These are phyloP conservation scores for Fusarium xylarioides DNA, from an alignment of 2,329 filamentous ascomycete species.

Conservation along the genomic window DNA sequence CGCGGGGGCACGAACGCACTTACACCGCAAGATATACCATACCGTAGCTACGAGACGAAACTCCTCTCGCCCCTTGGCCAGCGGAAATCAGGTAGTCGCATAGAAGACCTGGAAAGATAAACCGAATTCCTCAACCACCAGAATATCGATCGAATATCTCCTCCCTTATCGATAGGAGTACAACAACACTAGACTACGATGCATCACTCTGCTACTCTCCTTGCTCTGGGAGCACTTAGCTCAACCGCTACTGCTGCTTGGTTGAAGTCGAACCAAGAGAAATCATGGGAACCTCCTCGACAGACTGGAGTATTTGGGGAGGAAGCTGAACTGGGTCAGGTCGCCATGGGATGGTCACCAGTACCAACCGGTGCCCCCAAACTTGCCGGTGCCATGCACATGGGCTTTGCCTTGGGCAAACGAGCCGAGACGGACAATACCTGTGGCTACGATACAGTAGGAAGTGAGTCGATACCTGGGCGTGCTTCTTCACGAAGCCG, in stretches of 20 bases:
- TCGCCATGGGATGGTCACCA: slow-evolving; percentile 46
- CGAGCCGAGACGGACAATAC: background rate
- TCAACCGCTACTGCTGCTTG: slow-evolving; percentile 36
- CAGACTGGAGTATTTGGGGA: slow-evolving; percentile 8
- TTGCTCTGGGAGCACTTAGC: slow-evolving; percentile 40
- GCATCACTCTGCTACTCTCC: slow-evolving; percentile 24
- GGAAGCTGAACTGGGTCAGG: background rate
- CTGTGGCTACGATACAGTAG: background rate
- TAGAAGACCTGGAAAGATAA: too few species aligned
- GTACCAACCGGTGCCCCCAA: slow-evolving; percentile 45
- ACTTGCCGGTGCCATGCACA: slow-evolving; percentile 44
- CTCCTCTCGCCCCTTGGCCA: too few species aligned
- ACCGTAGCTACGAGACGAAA: too few species aligned
- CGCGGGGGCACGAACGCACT: slow-evolving; percentile 1
- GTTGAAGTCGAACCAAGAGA: slow-evolving; percentile 37
- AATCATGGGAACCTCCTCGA: slow-evolving; percentile 44
- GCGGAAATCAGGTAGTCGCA: too few species aligned
- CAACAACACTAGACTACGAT: too few species aligned
- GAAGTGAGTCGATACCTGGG: slow-evolving; percentile 39
- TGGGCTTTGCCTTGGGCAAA: slow-evolving; percentile 43
- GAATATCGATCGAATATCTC: too few species aligned
- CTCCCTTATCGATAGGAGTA: too few species aligned
- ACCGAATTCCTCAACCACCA: too few species aligned
- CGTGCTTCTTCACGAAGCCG: too few species aligned
- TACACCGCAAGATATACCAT: background rate